A percentile compares a stretch with the other conserved stretches of the same genome.
phyloP scores from a whole-genome alignment of 192 early-diverging fungal genomes.

The Coemansia guatemalensis region DNA sequence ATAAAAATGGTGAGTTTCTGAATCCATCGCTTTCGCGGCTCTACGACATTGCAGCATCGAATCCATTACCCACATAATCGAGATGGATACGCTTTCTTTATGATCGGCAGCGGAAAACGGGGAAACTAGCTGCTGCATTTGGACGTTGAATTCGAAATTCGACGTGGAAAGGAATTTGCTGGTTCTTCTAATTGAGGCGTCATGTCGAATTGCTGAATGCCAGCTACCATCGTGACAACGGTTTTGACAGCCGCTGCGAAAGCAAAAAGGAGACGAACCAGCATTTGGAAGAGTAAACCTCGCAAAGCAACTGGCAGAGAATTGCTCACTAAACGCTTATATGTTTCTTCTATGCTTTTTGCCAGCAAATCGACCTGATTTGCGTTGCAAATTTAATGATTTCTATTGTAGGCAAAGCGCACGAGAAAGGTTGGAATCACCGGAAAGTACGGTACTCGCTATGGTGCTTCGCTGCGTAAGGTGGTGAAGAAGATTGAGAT shows the following conservation, averaged over 20 bases:
- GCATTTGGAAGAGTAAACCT: too few species aligned
- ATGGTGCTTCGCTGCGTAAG: slow-evolving; percentile 99
- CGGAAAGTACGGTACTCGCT: slow-evolving; percentile 99
- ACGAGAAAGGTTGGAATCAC: slow-evolving; percentile 99
- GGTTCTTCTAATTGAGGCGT: not conserved
- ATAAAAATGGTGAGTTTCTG: slow-evolving; percentile 45
- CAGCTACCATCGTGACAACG: too few species aligned
- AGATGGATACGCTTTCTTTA: slow-evolving; percentile 9
- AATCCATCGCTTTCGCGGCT: slow-evolving; percentile 25
- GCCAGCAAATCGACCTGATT: not conserved
- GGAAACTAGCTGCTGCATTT: too few species aligned
- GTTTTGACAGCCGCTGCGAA: not conserved
- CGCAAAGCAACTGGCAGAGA: too few species aligned
- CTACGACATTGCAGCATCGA: slow-evolving; percentile 2
- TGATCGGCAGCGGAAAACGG: not conserved
- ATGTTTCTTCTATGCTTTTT: not conserved
- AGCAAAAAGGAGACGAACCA: not conserved
- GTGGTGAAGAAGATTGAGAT: slow-evolving; percentile 98
- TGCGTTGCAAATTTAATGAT: not conserved
- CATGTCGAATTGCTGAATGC: not conserved
- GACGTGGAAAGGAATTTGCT: not conserved
- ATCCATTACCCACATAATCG: slow-evolving; percentile 23
- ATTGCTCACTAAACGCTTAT: too few species aligned
- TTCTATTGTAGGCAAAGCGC: slow-evolving; percentile 75
- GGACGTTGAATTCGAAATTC: slow-evolving; percentile 2